Evolutionary conservation across 352 stramenopile genomes (phyloP).

Genomic region (Globisporangium irregulare): DNA sequence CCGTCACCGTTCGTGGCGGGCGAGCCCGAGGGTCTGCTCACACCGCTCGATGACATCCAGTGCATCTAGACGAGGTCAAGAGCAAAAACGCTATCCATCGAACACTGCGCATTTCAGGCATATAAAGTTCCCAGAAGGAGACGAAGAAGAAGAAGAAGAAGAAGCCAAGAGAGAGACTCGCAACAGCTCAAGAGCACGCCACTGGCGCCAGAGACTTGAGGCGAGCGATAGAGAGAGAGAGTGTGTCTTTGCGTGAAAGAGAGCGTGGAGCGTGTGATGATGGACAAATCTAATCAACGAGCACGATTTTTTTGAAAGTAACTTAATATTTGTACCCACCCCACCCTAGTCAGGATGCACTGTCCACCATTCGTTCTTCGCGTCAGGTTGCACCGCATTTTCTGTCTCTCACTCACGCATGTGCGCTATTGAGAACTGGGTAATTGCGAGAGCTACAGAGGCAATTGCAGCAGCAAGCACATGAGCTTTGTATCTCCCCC

Average conservation of each 20-base stretch:
- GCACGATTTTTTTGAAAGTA: background rate
- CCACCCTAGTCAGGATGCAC: background rate
- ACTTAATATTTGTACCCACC: background rate
- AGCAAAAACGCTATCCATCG: background rate
- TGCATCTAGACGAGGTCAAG: conserved; percentile 11
- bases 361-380: background rate
- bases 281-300: background rate
- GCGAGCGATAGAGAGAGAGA: background rate
- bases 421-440: background rate
- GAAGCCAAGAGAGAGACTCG: background rate
- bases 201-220: background rate
- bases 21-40: conserved; percentile 28
- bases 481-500: too few relatives aligned
- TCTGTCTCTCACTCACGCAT: background rate
- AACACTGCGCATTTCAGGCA: background rate
- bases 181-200: background rate
- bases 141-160: background rate
- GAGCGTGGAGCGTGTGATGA: background rate
- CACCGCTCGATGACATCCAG: conserved; percentile 36
- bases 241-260: background rate
- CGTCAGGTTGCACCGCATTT: background rate
- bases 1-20: conserved; percentile 5
- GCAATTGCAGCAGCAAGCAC: too few relatives aligned
- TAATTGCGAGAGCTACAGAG: background rate
- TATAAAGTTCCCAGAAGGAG: background rate